Conservation (phyloP, 1,284 basidiomycete species). For the Ustilago tritici region DNA sequence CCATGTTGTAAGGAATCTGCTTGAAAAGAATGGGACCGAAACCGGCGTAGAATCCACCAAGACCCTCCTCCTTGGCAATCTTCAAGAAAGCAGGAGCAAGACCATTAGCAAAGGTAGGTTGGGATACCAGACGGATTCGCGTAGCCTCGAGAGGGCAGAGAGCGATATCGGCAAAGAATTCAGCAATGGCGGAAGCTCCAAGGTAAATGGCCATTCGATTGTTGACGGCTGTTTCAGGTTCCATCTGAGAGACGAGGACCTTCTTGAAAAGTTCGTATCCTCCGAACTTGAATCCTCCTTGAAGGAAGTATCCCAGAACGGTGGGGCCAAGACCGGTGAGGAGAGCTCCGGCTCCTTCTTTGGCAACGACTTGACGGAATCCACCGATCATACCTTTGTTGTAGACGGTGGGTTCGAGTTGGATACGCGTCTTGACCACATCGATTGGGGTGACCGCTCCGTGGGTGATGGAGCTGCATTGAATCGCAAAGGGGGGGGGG, state of each 20-base stretch:
- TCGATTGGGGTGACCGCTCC: constrained; percentile 72
- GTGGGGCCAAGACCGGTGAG: constrained; percentile 69
- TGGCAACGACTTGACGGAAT: constrained; percentile 67
- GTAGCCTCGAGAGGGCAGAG: constrained; percentile 70
- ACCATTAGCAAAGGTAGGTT: constrained; percentile 68
- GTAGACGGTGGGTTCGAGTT: constrained; percentile 78
- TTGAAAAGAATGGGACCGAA: constrained; percentile 71
- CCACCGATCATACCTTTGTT: constrained; percentile 72
- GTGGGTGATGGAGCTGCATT: constrained; percentile 83
- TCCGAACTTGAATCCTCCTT: constrained; percentile 70
- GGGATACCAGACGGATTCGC: constrained; percentile 70
- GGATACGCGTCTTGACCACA: constrained; percentile 89
- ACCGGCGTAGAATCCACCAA: constrained; percentile 71
- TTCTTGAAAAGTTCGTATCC: constrained; percentile 70
- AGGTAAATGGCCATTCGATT: constrained; percentile 69
- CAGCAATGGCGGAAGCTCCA: constrained; percentile 66
- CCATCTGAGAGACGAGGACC: constrained; percentile 65
- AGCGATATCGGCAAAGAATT: constrained; percentile 70
- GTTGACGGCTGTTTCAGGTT: constrained; percentile 65
- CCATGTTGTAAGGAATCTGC: constrained; percentile 70
- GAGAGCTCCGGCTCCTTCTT: constrained; percentile 68
- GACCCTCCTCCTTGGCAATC: constrained; percentile 67
- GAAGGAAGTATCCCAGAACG: constrained; percentile 69
- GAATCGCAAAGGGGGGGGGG: not conserved
- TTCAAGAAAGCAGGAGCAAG: constrained; percentile 65